phyloP scores from a whole-genome alignment of 148 eudicot species.

The Nepenthes gracilis region DNA sequence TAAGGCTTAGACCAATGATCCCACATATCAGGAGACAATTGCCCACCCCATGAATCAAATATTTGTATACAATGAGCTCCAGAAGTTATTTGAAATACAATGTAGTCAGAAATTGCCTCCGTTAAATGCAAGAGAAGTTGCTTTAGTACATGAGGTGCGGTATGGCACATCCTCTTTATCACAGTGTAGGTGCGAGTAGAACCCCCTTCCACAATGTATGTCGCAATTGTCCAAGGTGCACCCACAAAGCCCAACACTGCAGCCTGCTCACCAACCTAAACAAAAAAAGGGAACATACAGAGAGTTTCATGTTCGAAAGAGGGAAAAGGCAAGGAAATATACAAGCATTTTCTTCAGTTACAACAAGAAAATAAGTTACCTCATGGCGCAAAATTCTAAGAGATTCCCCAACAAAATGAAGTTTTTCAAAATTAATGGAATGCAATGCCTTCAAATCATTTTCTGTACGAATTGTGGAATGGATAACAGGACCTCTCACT shows the following conservation, averaged over 20 bases:
- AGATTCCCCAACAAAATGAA: constrained; percentile 78
- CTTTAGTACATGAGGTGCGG: constrained; percentile 63
- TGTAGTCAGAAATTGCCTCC: constrained; percentile 72
- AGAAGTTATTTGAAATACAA: constrained; percentile 70
- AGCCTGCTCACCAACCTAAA: constrained; percentile 78
- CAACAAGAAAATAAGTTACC: constrained; percentile 24
- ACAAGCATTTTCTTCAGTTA: constrained; percentile 3
- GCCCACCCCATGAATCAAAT: constrained; percentile 98
- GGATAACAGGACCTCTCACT: constrained; percentile 94
- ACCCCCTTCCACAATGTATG: constrained; percentile 95
- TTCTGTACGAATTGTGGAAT: constrained; percentile 78
- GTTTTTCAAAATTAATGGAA: constrained; percentile 73
- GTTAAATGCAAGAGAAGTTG: constrained; percentile 73
- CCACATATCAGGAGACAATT: constrained; percentile 91
- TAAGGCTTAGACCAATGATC: constrained; percentile 95
- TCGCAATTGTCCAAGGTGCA: constrained; percentile 98
- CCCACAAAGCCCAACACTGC: constrained; percentile 96
- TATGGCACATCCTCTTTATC: constrained; percentile 94
- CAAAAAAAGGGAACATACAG: neutral
- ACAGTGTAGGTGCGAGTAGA: constrained; percentile 87
- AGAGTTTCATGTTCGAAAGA: neutral
- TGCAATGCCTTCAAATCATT: constrained; percentile 71
- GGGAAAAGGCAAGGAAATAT: neutral
- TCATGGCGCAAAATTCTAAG: constrained; percentile 61
- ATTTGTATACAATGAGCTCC: constrained; percentile 96